Base-by-base conservation (phyloP, 495 filamentous ascomycete species). In the Penicillium mononematosum region DNA sequence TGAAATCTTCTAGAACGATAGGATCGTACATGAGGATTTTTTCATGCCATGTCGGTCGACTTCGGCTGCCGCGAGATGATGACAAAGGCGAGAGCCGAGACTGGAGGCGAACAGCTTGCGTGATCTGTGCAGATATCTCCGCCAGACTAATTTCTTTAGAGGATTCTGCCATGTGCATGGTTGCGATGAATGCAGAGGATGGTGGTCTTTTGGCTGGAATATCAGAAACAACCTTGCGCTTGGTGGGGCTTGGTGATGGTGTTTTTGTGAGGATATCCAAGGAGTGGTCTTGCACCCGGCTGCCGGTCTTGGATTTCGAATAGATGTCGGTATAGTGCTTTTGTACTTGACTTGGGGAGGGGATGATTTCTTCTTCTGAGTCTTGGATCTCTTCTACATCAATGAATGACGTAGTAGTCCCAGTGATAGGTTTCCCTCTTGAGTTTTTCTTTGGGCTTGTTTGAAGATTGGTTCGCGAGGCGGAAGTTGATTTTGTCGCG, bases 1-100 rank as follows among this genome's bases (percentile, higher is more conserved):
- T 79, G 9, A 98, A 74, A 54, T 97, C 94, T 70, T 98, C 94
- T 1, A 97, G 67, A 1, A 94, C 78, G 39, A 98, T 88, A 1
- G 95, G 91, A 59, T 98, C 93, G 67, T 93, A 98, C 73, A 96
- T 85, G 17, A 98, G 78, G 45, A 98, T 96, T 70, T 91, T 93
- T 75, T 96, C 88, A 52, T 95, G 78, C 87, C 90, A 97, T 7
- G 80, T 89, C 11, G 85, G 32, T 74, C 69, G 25, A 56, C 54
- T 58, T 22, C 59, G 58, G 32, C 60, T 44, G 19, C 45, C 43
- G 19, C 31, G 58, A 16, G 58, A 38, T 25, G 53, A 5, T 10
- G 42, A 54, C 4, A 45, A 53, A 2, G 49, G 48, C 9, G 58
- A 58, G 71, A 76, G 64, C 81, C 75, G 42, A 67, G 80, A 16